Percentiles rank a stretch among this genome's conserved stretches.
Conservation (phyloP, 768 basidiomycete genomes). For the Omphalotus guepiniiformis region DNA sequence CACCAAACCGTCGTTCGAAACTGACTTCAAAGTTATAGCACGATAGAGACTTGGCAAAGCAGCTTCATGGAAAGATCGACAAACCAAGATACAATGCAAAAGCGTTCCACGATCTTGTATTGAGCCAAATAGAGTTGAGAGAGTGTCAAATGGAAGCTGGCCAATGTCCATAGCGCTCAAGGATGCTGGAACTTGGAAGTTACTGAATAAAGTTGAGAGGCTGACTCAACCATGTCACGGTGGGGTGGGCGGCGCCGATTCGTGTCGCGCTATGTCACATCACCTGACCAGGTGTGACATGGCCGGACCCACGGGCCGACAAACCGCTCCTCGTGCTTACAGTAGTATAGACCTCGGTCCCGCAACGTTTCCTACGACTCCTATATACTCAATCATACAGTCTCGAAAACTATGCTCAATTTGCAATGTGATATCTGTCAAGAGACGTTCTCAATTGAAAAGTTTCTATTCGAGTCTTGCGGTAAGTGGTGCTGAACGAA, state of each 20-base stretch:
- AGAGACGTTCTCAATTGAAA: not conserved
- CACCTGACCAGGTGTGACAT: no score
- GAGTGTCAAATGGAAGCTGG: not conserved
- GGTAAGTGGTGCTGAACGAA: not conserved
- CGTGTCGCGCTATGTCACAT: no score
- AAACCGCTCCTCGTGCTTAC: no score
- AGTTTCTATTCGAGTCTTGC: not conserved
- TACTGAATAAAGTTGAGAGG: no score
- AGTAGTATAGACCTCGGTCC: no score
- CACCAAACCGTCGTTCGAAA: not conserved
- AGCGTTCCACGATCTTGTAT: not conserved
- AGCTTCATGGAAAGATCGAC: slow-evolving; percentile 4
- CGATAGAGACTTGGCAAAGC: slow-evolving; percentile 2
- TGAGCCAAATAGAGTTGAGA: not conserved
- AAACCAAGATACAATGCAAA: not conserved
- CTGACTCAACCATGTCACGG: no score
- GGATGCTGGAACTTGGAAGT: not conserved
- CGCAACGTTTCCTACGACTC: no score
- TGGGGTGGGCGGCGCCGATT: no score
- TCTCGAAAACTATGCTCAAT: not conserved
- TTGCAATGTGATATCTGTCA: slow-evolving; percentile 5
- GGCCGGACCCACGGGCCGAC: no score
- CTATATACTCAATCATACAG: no score
- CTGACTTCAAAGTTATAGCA: not conserved
- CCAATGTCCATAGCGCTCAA: not conserved